Percentiles rank a stretch among this genome's conserved stretches.
Conservation (phyloP, 2,329 filamentous ascomycete species). For the Monilinia vaccinii-corymbosi region DNA sequence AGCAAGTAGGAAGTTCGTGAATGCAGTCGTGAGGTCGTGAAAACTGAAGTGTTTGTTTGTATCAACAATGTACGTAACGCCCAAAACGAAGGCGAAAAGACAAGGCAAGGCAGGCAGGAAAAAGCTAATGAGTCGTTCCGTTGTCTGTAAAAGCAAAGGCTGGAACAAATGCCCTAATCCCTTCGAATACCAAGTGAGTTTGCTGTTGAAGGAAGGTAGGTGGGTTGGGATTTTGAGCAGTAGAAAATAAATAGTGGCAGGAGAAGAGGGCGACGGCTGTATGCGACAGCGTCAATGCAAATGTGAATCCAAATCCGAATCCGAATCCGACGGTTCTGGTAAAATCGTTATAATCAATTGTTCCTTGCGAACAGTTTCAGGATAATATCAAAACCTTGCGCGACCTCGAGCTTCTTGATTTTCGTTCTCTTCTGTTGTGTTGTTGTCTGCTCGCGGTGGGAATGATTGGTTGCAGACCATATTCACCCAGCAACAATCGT, state of each 20-base stretch:
- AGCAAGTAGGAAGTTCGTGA: neutral
- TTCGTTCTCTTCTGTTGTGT: neutral
- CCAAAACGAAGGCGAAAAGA: neutral
- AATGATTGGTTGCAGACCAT: slow-evolving; percentile 9
- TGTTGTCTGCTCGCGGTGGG: neutral
- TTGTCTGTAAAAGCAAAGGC: neutral
- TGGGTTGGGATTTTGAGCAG: neutral
- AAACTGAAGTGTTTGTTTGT: neutral
- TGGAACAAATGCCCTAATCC: neutral
- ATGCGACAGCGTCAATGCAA: neutral
- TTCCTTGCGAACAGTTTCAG: neutral
- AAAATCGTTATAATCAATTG: neutral
- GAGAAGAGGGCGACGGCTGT: neutral
- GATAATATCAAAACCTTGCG: neutral
- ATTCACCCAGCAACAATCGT: slow-evolving; percentile 12
- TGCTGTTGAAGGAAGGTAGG: neutral
- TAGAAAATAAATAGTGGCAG: neutral
- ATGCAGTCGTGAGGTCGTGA: neutral
- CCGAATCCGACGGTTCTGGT: neutral
- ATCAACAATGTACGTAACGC: neutral
- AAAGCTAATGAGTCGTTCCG: neutral
- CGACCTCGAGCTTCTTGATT: neutral
- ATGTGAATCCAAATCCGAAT: too few species aligned
- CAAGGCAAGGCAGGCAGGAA: neutral
- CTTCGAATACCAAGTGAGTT: neutral